phyloP scores from a whole-genome alignment of 2,329 filamentous ascomycete genomes.

The Neocucurbitaria cava region DNA sequence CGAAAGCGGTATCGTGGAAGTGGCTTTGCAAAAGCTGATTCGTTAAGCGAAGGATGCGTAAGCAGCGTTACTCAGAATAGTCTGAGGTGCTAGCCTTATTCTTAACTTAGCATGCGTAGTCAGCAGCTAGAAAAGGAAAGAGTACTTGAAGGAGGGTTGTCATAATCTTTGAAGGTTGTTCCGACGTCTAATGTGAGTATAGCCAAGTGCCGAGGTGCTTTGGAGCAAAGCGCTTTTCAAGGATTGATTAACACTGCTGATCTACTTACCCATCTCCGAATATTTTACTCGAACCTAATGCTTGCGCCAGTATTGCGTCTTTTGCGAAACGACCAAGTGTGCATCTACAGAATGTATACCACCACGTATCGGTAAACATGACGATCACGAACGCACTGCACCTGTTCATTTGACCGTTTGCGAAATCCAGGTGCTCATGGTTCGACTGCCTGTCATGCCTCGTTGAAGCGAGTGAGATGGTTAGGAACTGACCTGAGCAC shows the following conservation, averaged over 20 bases:
- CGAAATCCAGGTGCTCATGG: background rate
- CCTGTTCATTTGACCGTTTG: background rate
- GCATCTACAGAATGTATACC: background rate
- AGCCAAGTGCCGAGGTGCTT: background rate
- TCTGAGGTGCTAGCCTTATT: slow-evolving; percentile 1
- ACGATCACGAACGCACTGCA: background rate
- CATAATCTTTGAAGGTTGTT: background rate
- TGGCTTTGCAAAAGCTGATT: slow-evolving; percentile 18
- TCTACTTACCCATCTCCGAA: background rate
- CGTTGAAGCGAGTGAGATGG: background rate
- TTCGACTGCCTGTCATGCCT: background rate
- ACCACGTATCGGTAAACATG: background rate
- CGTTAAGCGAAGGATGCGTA: background rate
- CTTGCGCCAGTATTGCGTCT: background rate
- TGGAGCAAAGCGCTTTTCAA: background rate
- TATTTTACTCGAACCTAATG: background rate
- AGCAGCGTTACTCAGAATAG: background rate
- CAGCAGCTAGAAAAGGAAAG: background rate
- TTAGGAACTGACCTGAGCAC: background rate
- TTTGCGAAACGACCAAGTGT: background rate
- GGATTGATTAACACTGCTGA: background rate
- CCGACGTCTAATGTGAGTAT: background rate
- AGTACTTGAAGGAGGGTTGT: background rate
- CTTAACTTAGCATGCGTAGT: background rate
- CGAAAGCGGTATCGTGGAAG: slow-evolving; percentile 11